Evolutionary conservation across 768 basidiomycete species (phyloP), one percentile per base, ranked within the genome.

Genomic region (Boletus rubroflammeus): DNA sequence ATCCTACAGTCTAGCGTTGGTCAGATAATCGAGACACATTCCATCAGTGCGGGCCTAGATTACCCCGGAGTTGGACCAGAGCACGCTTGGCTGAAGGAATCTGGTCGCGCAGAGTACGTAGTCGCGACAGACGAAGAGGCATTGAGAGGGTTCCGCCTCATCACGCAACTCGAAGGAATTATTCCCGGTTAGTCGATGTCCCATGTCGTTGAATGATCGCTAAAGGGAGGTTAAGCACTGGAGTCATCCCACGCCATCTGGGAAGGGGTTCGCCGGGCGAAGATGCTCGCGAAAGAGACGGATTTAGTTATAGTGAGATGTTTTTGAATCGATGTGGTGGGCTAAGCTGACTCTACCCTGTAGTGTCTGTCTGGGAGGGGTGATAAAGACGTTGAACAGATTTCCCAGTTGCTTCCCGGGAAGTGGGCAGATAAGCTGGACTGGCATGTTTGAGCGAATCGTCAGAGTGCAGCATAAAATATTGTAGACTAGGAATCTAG

Each of bases 31-130:
- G 96, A 98, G 72, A 98, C 96, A 9, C 94, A 98, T 73, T 97
- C 95, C 5, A 88, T 99, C 72, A 95, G 92, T 62, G 96, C 95
- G 46, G 94, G 95, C 19, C 77, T 97, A 41, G 94, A 98, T 72
- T 98, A 98, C 73, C 94, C 94, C 25, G 94, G 94, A 58, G 96
- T 99, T 46, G 97, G 97, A 21, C 97, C 97, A 9, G 97, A 99
- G 72, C 97, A 98, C 67, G 89, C 96, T 43, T 97, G 91, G 88
- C 76, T 99, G 67, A 98, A 98, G 73, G 94, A 98, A 66, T 88
- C 87, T 4, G 90, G 90, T 17, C 79, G 97, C 55, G 97, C 93
- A 0, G 93, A 97, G 67, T 99, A 98, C 68, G 84, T 90, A 19
- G 86, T 81, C 14, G 96, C 95, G 9, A 97, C 90, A 5, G 97